Evolutionary conservation across 164 flowering plant genomes (phyloP).

Genomic region (Sedum album): DNA sequence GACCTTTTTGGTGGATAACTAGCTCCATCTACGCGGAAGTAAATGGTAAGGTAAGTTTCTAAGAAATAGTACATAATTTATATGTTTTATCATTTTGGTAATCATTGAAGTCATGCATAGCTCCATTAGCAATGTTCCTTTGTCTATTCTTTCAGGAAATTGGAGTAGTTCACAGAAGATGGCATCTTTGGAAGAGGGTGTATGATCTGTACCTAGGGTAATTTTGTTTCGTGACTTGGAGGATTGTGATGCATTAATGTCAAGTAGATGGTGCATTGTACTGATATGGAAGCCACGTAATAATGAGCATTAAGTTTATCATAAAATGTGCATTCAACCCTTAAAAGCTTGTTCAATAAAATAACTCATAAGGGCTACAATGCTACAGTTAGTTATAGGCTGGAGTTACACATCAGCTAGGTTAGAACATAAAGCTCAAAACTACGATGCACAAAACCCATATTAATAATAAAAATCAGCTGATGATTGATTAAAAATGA

Average conservation of each 20-base stretch:
- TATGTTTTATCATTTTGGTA: too few species aligned
- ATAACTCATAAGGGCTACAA: not conserved
- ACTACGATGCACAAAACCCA: too few species aligned
- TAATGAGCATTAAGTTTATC: not conserved
- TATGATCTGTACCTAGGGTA: slow-evolving; percentile 98
- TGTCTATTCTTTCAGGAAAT: slow-evolving; percentile 42
- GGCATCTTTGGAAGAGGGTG: slow-evolving; percentile 98
- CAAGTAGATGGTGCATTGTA: not conserved
- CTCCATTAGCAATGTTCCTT: not conserved
- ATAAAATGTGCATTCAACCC: not conserved
- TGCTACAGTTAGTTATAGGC: too few species aligned
- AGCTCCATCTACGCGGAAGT: slow-evolving; percentile 91
- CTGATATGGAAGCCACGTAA: not conserved
- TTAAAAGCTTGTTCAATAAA: not conserved
- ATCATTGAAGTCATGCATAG: not conserved
- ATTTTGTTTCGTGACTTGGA: slow-evolving; percentile 9
- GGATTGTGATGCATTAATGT: not conserved
- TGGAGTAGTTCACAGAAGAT: slow-evolving; percentile 92
- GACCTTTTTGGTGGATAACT: slow-evolving; percentile 97
- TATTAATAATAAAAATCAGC: not conserved
- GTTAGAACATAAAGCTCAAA: not conserved
- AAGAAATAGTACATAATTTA: not conserved
- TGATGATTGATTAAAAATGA: not conserved
- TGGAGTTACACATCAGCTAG: not conserved
- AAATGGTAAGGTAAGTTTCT: slow-evolving; percentile 70